phyloP scores from a whole-genome alignment of 2,329 filamentous ascomycete genomes.

The Paracoccidioides lutzii region DNA sequence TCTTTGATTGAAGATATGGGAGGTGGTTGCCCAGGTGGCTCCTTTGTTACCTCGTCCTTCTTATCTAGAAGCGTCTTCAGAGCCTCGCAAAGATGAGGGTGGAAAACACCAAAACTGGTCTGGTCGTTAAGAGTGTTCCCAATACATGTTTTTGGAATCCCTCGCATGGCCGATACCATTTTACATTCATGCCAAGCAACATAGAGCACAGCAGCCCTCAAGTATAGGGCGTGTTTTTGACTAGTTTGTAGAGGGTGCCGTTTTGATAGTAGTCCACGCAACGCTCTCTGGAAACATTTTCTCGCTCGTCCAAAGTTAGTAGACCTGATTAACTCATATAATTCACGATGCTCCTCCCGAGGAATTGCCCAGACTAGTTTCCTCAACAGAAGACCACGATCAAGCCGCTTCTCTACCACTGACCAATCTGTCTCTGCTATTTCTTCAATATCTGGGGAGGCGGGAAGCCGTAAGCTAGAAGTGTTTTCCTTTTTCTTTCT shows the following conservation, averaged over 20 bases:
- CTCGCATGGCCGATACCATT: constrained; percentile 9
- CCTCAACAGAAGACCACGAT: constrained; percentile 25
- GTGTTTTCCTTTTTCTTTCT: constrained; percentile 2
- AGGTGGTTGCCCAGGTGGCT: constrained; percentile 2
- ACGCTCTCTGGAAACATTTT: neutral
- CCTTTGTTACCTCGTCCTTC: constrained; percentile 5
- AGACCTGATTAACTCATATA: constrained; percentile 9
- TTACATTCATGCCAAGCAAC: constrained; percentile 22
- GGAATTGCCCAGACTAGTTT: constrained; percentile 17
- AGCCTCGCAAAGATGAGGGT: constrained; percentile 17
- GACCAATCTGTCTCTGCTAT: constrained; percentile 23
- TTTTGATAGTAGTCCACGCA: neutral
- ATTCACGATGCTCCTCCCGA: constrained; percentile 11
- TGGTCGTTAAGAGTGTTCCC: constrained; percentile 16
- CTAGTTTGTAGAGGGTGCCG: neutral
- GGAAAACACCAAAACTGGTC: constrained; percentile 19
- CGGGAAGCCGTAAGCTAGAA: constrained; percentile 7
- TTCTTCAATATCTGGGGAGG: constrained; percentile 16
- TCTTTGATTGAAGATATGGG: neutral
- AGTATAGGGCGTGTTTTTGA: neutral
- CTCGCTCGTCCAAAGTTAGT: neutral
- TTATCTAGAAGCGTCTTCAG: constrained; percentile 11
- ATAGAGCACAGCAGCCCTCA: constrained; percentile 19
- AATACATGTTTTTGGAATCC: constrained; percentile 14
- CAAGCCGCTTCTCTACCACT: constrained; percentile 24